These are phyloP conservation scores for Chrysosporium queenslandicum DNA, from an alignment of 2,329 filamentous ascomycete species.

Conservation along the genomic window DNA sequence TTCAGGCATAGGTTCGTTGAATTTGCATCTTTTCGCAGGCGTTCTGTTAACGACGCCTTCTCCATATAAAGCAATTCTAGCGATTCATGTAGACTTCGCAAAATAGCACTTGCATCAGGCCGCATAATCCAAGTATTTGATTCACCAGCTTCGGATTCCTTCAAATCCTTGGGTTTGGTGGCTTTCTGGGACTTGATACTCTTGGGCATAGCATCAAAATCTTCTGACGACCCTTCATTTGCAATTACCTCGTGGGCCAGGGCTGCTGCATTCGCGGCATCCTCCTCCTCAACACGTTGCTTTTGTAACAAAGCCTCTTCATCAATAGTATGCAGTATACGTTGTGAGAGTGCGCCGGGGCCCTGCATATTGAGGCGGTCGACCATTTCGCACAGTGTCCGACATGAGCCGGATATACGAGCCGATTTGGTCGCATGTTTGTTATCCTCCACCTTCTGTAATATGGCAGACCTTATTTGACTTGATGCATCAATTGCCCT, in stretches of 20 bases:
- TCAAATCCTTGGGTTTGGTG: slow-evolving; percentile 22
- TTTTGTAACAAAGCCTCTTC: slow-evolving; percentile 79
- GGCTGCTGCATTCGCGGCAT: slow-evolving; percentile 59
- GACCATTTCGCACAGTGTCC: slow-evolving; percentile 26
- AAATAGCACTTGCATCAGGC: slow-evolving; percentile 52
- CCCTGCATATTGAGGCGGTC: slow-evolving; percentile 44
- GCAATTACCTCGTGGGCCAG: slow-evolving; percentile 63
- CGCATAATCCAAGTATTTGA: slow-evolving; percentile 56
- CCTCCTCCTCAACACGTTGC: slow-evolving; percentile 64
- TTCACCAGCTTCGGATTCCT: slow-evolving; percentile 29
- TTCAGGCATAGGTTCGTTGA: slow-evolving; percentile 63
- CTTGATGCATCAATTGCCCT: slow-evolving; percentile 68
- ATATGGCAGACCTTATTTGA: slow-evolving; percentile 44
- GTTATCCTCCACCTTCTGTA: slow-evolving; percentile 17
- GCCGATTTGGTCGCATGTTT: slow-evolving; percentile 19
- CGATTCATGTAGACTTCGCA: slow-evolving; percentile 58
- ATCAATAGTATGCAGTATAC: slow-evolving; percentile 72
- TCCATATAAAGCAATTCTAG: slow-evolving; percentile 52
- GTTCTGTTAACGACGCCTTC: slow-evolving; percentile 51
- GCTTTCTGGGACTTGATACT: slow-evolving; percentile 28
- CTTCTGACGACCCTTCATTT: slow-evolving; percentile 53
- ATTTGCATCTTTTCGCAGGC: slow-evolving; percentile 51
- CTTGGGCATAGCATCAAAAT: slow-evolving; percentile 49
- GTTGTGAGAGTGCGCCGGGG: slow-evolving; percentile 57
- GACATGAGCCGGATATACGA: slow-evolving; percentile 24